A percentile compares a stretch with the other conserved stretches of the same genome.
phyloP scores from a whole-genome alignment of 1,284 basidiomycete species.

The Ustilago xerochloae region DNA sequence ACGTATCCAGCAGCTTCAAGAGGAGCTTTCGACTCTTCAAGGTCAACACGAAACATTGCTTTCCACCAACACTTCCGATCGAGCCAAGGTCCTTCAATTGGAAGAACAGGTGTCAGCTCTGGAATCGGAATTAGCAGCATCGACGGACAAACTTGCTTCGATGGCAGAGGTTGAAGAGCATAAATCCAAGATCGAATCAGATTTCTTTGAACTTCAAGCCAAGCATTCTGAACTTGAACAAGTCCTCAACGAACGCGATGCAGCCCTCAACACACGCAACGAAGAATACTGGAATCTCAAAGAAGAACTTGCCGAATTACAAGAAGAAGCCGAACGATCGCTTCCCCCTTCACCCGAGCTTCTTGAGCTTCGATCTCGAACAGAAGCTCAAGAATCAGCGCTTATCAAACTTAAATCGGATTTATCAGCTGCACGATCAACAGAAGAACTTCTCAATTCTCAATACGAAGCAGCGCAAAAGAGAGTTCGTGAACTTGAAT shows the following conservation, averaged over 20 bases:
- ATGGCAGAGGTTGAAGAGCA: background rate
- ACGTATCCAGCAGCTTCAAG: constrained; percentile 9
- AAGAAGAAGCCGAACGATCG: constrained; percentile 40
- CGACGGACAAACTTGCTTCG: background rate
- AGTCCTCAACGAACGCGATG: constrained; percentile 19
- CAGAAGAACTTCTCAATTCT: constrained; percentile 38
- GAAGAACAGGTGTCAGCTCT: background rate
- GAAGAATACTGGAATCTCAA: constrained; percentile 53
- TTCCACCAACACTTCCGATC: background rate
- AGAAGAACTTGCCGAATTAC: constrained; percentile 54
- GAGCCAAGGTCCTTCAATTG: background rate
- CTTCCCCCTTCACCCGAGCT: background rate
- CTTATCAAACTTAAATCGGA: constrained; percentile 25
- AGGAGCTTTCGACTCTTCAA: constrained; percentile 3
- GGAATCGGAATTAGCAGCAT: background rate
- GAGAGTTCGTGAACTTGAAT: constrained; percentile 21
- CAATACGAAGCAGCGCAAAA: constrained; percentile 29
- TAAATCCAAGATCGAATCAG: background rate
- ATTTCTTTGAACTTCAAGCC: background rate
- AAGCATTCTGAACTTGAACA: constrained; percentile 18
- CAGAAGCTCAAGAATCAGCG: constrained; percentile 13
- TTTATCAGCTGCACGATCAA: constrained; percentile 8
- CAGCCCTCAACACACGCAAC: constrained; percentile 26
- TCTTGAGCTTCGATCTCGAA: background rate
- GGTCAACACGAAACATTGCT: background rate